Conservation (phyloP, 2,329 filamentous ascomycete genomes). For the Xylaria sp. region DNA sequence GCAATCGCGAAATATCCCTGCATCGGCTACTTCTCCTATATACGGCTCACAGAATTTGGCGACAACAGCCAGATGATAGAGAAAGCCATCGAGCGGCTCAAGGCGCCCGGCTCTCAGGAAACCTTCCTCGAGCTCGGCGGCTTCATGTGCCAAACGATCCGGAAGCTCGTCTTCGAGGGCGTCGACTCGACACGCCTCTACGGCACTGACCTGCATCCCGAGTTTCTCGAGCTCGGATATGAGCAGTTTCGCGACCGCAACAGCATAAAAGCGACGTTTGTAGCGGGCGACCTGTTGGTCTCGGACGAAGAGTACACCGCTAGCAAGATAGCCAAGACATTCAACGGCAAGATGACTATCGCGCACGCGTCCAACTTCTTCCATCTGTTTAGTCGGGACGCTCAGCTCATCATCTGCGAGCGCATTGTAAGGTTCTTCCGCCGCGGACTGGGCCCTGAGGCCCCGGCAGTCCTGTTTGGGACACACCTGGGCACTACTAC, state of each 20-base stretch:
- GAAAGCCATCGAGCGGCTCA: conserved; percentile 14
- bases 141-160: conserved; percentile 18
- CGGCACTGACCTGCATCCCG: conserved; percentile 17
- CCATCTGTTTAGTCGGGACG: conserved; percentile 18
- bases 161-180: conserved; percentile 15
- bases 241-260: conserved; percentile 19
- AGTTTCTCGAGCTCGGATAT: conserved; percentile 21
- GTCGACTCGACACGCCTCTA: conserved; percentile 21
- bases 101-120: conserved; percentile 15
- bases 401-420: conserved; percentile 24
- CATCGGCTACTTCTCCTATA: conserved; percentile 15
- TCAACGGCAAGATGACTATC: conserved; percentile 14
- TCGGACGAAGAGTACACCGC: conserved; percentile 6
- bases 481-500: neutral
- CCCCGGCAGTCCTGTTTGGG: conserved; percentile 16
- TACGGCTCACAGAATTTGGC: conserved; percentile 11
- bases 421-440: conserved; percentile 19
- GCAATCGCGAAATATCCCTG: conserved; percentile 20
- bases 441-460: neutral
- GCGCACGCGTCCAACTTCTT: conserved; percentile 22
- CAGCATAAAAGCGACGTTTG: conserved; percentile 12
- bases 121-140: conserved; percentile 21
- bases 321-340: conserved; percentile 7
- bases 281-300: conserved; percentile 15
- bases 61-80: neutral